Evolutionary conservation across 495 filamentous ascomycete species (phyloP), one percentile per base, ranked within the genome.

Genomic region (Penicillium pulvis): DNA sequence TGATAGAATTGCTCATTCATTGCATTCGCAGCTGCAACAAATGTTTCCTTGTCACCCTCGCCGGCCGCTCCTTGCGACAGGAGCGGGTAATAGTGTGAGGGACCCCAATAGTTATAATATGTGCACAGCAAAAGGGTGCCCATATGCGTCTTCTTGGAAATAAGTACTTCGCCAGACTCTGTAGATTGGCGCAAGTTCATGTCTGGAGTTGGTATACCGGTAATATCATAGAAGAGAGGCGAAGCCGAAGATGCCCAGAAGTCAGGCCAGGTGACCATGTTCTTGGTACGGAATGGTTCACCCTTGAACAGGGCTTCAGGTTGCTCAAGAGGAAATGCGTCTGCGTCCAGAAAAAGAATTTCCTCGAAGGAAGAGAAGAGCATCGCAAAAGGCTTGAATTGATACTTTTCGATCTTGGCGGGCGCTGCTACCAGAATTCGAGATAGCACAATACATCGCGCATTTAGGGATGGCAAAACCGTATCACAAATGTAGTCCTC

Each of bases 1-100:
- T 73, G 69, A 45, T 75, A 78, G 49, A 74, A 83, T 5, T 74
- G 65, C 20, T 63, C 59, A 12, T 70, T 62, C 31, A 79, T 55
- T 7, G 72, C 78, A 0, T 72, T 63, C 1, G 81, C 81, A 0
- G 80, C 81, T 0, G 76, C 61, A 8, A 80, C 31, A 56, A 84
- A 85, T 2, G 78, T 85, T 41, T 85, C 83, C 59, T 84, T 84
- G 60, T 85, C 83, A 16, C 82, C 81, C 59, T 81, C 71, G 6
- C 82, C 83, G 1, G 74, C 68, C 0, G 69, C 76, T 26, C 80
- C 79, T 62, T 82, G 81, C 7, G 70, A 72, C 6, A 84, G 65
- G 6, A 85, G 66, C 0, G 70, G 67, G 57, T 80, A 85, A 65
- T 79, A 85, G 52, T 77, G 71, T 0, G 69, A 49, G 0, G 77